Conservation (phyloP, 768 basidiomycete species). For the Phallus indusiatus region DNA sequence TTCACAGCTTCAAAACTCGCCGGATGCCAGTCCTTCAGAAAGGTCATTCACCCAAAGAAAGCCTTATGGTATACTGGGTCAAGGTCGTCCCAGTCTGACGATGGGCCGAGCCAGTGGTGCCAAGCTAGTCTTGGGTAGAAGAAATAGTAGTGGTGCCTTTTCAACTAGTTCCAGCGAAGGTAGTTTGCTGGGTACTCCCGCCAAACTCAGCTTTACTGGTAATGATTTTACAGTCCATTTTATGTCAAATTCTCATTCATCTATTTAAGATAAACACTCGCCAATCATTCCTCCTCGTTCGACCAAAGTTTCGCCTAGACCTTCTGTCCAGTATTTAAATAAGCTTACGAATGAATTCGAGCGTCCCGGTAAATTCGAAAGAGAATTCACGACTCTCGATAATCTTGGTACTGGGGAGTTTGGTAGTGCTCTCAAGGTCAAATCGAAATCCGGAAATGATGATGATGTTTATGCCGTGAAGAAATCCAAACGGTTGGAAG, state of each 20-base stretch:
- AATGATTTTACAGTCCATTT: not conserved
- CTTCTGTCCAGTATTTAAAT: slow-evolving; percentile 15
- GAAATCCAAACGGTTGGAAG: slow-evolving; percentile 88
- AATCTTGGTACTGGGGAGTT: slow-evolving; percentile 89
- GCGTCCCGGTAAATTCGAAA: slow-evolving; percentile 61
- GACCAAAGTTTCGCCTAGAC: slow-evolving; percentile 20
- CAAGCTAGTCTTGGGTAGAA: slow-evolving; percentile 53
- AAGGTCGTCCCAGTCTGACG: slow-evolving; percentile 37
- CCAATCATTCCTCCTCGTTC: slow-evolving; percentile 15
- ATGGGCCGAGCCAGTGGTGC: not conserved
- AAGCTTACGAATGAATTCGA: slow-evolving; percentile 27
- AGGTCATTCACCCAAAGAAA: slow-evolving; percentile 7
- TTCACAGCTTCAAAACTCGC: slow-evolving; percentile 12
- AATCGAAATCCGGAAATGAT: slow-evolving; percentile 39
- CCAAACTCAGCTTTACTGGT: slow-evolving; percentile 44
- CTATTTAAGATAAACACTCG: slow-evolving; percentile 11
- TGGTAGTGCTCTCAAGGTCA: slow-evolving; percentile 83
- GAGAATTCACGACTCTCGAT: slow-evolving; percentile 70
- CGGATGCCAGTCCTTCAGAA: slow-evolving; percentile 8
- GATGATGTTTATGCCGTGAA: slow-evolving; percentile 74
- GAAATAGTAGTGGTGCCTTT: slow-evolving; percentile 76
- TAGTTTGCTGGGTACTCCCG: slow-evolving; percentile 45
- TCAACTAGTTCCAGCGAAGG: slow-evolving; percentile 56
- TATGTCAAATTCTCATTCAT: slow-evolving; percentile 17
- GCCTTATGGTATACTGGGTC: slow-evolving; percentile 55